Evolutionary conservation across 1,284 basidiomycete genomes (phyloP), one percentile per base, ranked within the genome.

Genomic region (Hymenochaete sp.): DNA sequence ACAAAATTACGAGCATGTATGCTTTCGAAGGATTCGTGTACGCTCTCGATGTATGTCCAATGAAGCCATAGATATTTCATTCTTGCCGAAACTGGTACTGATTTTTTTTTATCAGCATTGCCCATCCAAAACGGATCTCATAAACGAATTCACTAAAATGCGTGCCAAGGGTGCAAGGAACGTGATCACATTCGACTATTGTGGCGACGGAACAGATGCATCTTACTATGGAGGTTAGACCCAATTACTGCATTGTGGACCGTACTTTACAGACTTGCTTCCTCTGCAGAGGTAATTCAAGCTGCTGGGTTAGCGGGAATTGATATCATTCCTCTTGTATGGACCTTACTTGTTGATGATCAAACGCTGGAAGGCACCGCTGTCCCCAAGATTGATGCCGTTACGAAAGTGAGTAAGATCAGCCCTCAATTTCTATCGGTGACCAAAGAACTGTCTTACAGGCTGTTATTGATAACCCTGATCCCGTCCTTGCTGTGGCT

Each of bases 111-210:
- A 10, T 31, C 40, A 50, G 49, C 36, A 47, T 14, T 51, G 49
- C 25, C 49, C 49, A 9, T 42, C 43, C 6, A 16, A 9, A 5
- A 26, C 19, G 8, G 32, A 44, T 2, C 18, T 51, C 9, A 22
- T 35, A 6, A 13, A 18, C 4, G 49, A 51, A 41, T 51, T 51
- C 37, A 16, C 7, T n/a, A 24, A 25, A 25, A 51, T 51, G 49
- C 32, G 27, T 6, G 5, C 21, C n/a, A 47, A 47, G 26, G 49
- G 49, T 3, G 49, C 49, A 14, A 25, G 49, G 21, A 51, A 42
- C 4, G 49, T 47, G 8, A 51, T 51, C 16, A 51, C 49, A 10
- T 51, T 51, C 31, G 49, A 51, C n/a, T 44, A 42, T 24, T 51
- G 49, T 36, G 49, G 49, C 10, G 45, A 44, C 21, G 49, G 49